Conservation (phyloP, 768 basidiomycete genomes). For the Atractiella rhizophila region DNA sequence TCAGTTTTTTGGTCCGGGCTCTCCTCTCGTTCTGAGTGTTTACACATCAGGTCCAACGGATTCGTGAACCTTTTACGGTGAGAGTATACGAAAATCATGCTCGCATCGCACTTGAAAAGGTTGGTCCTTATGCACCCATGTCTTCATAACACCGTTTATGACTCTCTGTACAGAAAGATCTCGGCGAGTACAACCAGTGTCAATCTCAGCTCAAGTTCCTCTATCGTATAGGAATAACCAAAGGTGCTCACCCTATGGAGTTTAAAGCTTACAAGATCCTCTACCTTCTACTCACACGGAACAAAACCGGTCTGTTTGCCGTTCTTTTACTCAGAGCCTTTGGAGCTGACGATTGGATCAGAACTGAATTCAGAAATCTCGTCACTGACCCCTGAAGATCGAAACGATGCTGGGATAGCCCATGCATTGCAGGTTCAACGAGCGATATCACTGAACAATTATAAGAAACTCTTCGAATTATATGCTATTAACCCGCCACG, state of each 20-base stretch:
- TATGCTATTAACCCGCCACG: conserved; percentile 54
- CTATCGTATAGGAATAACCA: conserved; percentile 69
- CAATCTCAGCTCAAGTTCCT: conserved; percentile 67
- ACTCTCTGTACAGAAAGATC: conserved; percentile 42
- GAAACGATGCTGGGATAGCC: conserved; percentile 45
- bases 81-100: conserved; percentile 96
- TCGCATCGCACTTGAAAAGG: conserved; percentile 79
- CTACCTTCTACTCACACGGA: conserved; percentile 78
- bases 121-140: conserved; percentile 23
- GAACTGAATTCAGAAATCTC: conserved; percentile 92
- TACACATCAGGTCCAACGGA: conserved; percentile 61
- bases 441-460: conserved; percentile 74
- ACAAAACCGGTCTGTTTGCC: conserved; percentile 53
- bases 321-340: neutral
- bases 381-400: conserved; percentile 85
- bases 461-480: conserved; percentile 66
- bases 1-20: conserved; percentile 26
- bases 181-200: conserved; percentile 98
- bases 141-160: conserved; percentile 1
- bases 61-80: conserved; percentile 94
- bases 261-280: conserved; percentile 94
- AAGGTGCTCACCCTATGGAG: conserved; percentile 59
- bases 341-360: conserved; percentile 20
- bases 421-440: conserved; percentile 78
- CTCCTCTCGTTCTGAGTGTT: neutral